Evolutionary conservation across 2,329 filamentous ascomycete genomes (phyloP).

Genomic region (Hirsutella rhossiliensis): DNA sequence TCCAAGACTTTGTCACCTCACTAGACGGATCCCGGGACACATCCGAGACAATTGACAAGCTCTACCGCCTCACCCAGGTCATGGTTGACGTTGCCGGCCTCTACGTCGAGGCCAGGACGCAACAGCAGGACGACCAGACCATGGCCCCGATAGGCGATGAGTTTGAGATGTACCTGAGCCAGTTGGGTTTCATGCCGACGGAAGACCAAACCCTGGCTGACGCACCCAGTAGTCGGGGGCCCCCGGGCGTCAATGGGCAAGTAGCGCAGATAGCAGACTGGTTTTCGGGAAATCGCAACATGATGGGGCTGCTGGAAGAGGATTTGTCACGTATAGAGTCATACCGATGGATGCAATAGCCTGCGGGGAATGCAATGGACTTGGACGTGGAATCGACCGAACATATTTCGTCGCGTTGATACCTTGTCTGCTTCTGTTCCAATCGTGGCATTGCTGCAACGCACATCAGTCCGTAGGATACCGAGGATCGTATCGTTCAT

Average conservation of each 20-base stretch:
- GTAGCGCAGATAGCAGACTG: constrained; percentile 46
- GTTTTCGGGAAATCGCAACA: constrained; percentile 53
- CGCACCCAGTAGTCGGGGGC: constrained; percentile 7
- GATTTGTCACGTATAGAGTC: constrained; percentile 36
- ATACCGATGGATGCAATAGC: constrained; percentile 19
- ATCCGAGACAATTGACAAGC: constrained; percentile 46
- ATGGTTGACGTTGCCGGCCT: constrained; percentile 49
- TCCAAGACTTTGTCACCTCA: constrained; percentile 44
- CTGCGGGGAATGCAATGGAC: not conserved
- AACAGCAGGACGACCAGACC: constrained; percentile 31
- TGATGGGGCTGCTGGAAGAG: constrained; percentile 53
- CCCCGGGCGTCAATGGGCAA: constrained; percentile 15
- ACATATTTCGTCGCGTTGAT: too few species aligned
- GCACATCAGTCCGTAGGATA: constrained; percentile 40
- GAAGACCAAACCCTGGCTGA: constrained; percentile 18
- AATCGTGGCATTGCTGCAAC: too few species aligned
- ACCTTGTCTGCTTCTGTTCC: too few species aligned
- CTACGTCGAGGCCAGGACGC: constrained; percentile 48
- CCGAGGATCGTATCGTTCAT: constrained; percentile 54
- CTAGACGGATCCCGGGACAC: constrained; percentile 36
- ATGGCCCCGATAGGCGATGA: constrained; percentile 41
- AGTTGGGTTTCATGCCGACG: constrained; percentile 46
- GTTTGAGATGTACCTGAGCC: constrained; percentile 53
- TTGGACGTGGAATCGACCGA: too few species aligned
- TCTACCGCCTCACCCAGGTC: constrained; percentile 50